Base-by-base conservation (phyloP, 192 early-diverging fungal species). In the Phycomyces nitens region DNA sequence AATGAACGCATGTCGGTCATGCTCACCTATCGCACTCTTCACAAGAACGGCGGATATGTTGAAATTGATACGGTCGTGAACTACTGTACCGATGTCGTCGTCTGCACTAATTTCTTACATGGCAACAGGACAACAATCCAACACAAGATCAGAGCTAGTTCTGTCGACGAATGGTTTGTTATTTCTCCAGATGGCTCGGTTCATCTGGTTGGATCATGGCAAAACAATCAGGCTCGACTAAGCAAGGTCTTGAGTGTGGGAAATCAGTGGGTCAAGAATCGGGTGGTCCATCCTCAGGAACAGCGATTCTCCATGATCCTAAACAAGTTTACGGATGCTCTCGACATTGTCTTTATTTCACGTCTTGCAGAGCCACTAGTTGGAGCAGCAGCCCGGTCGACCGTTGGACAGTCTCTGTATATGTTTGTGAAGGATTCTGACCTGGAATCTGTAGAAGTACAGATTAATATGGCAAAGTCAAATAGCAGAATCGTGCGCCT, bases 1-100 rank as follows among this genome's bases (percentile, higher is more conserved):
- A 51, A 70, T 16, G 71, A 77, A 56, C 71, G 78, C 42, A 74
- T 78, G 71, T 72, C 73, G 3, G 74, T 73, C 0, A 61, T 73
- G 5, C 56, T 77, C 21, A 44, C 66, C 7, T 55, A 74, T 15
- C 78, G 81, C 4, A 64, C 69, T 18, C 65, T 40, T 21, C 69
- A 71, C 64, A 77, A 77, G 53, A 38, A 70, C 18, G 80, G 77
- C 5, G 6, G 50, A 3, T 70, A 62, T 47, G 63, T 70, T 12
- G 53, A 61, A 3, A 20, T 61, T 11, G 64, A 69, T 18, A 56
- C 65, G 12, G 40, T 62, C 3, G 59, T 75, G 26, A 57, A 75
- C 47, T 65, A 66, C 34, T 69, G 68, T 39, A 66, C 50, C 29
- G 73, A 75, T 23, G 27, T 52, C 27, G 18, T 75, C 18, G 42